Conservation (phyloP, 805 yeast species). For the Kazachstania taianensis region DNA sequence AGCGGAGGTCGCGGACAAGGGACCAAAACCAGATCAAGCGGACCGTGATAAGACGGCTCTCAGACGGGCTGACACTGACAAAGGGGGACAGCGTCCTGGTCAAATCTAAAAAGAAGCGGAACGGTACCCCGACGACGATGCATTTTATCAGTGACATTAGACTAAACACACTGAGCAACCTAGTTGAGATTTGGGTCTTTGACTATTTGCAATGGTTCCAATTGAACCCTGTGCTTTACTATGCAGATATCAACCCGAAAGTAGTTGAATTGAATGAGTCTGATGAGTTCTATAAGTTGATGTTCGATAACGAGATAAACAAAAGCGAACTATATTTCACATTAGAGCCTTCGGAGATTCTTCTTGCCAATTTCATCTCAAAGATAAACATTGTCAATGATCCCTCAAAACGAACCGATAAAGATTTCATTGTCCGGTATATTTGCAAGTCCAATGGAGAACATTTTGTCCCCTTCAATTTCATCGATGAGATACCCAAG, state of each 20-base stretch:
- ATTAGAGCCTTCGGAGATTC: constrained; percentile 34
- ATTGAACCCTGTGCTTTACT: constrained; percentile 22
- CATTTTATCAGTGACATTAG: constrained; percentile 38
- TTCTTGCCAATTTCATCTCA: constrained; percentile 32
- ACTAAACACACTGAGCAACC: constrained; percentile 36
- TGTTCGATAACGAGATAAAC: constrained; percentile 12
- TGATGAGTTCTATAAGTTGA: constrained; percentile 6
- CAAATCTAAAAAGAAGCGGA: constrained; percentile 8
- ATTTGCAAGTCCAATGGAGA: constrained; percentile 14
- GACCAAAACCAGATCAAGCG: no score
- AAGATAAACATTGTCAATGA: constrained; percentile 33
- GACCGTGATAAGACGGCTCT: constrained; percentile 34
- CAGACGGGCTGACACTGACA: constrained; percentile 36
- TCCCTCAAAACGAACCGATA: background rate
- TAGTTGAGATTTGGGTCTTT: constrained; percentile 37
- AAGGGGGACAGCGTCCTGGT: constrained; percentile 43
- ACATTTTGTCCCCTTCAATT: constrained; percentile 9
- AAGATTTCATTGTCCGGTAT: constrained; percentile 11
- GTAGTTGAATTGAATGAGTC: constrained; percentile 11
- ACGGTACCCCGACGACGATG: background rate
- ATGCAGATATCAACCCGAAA: constrained; percentile 13
- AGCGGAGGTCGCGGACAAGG: no score
- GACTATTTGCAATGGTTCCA: constrained; percentile 36
- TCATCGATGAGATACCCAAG: constrained; percentile 5
- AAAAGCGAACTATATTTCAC: constrained; percentile 45